A percentile compares a stretch with the other conserved stretches of the same genome.
These are phyloP conservation scores for Microbotryum scabiosae DNA, from an alignment of 1,284 basidiomycete genomes.

Conservation along the genomic window DNA sequence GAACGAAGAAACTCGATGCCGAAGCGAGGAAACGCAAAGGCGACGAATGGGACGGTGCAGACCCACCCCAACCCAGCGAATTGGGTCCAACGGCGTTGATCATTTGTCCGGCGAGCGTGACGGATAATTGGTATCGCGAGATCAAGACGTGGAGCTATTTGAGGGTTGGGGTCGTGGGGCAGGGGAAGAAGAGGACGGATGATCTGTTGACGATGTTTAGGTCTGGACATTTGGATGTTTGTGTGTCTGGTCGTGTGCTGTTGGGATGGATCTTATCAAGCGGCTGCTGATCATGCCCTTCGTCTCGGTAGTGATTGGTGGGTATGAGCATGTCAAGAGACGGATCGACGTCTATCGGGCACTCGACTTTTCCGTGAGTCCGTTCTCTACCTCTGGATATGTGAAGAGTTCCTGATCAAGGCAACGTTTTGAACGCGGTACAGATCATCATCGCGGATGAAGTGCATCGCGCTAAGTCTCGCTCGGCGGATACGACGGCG, in stretches of 20 bases:
- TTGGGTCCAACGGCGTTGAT: constrained; percentile 78
- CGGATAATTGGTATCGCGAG: constrained; percentile 97
- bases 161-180: constrained; percentile 89
- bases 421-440: constrained; percentile 46
- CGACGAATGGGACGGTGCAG: constrained; percentile 52
- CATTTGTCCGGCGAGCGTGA: constrained; percentile 86
- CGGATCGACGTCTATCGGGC: constrained; percentile 58
- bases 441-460: constrained; percentile 66
- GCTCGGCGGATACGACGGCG: constrained; percentile 50
- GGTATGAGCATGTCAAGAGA: constrained; percentile 58
- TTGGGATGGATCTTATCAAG: neutral
- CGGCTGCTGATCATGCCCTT: constrained; percentile 44
- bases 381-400: constrained; percentile 18
- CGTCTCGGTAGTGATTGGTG: constrained; percentile 53
- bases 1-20: constrained; percentile 55
- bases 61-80: constrained; percentile 55
- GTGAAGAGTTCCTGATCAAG: neutral
- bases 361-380: constrained; percentile 39
- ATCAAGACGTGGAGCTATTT: constrained; percentile 78
- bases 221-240: constrained; percentile 34
- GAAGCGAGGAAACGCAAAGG: constrained; percentile 56
- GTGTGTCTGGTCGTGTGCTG: neutral
- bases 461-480: constrained; percentile 71
- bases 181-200: constrained; percentile 91
- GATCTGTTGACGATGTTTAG: constrained; percentile 88